Base-by-base conservation (phyloP, 441 rosid species). In the Dalechampia spathulata region DNA sequence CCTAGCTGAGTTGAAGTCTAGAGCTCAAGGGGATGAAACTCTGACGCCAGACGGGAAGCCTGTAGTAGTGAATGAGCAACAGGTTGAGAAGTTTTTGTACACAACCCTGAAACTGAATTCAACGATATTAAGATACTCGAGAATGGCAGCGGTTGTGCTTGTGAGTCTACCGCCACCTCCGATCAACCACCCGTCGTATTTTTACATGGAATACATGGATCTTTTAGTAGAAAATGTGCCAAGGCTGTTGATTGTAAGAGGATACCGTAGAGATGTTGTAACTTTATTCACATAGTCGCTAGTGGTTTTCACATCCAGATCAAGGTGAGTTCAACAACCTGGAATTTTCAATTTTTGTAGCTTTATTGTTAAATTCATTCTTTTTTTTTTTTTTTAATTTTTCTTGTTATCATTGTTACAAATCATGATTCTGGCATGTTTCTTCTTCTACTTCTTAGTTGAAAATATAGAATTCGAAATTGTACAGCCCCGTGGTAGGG, bases 191-290 rank as follows among this genome's bases (percentile, higher is more conserved):
- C 97, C 96, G 1, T 80, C 91, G 1, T 90, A 87, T 78, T 90
- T 89, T 66, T 94, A 94, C 75, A 90, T 94, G 99, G 99, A 94
- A 60, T 94, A 90, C 71, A 84, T 90, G 99, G 99, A 94, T 77
- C 71, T 90, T 63, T 75, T 94, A 75, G 98, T 87, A 37, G 96
- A 90, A 75, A 94, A 94, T 59, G 86, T 94, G 23, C 94, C 90
- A 0, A 84, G 99, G 70, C 79, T 94, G 66, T 73, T 94, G 77
- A 90, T 94, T 20, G 99, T 94, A 13, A 87, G 99, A 85, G 99
- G 99, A 23, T 90, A 94, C 64, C 90, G 95, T 37, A 81, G 80
- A 77, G 99, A 94, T 71, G 97, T 90, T 72, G 99, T 90, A 49
- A 94, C 99, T 48, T 68, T 94, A 60, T 90, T 87, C 77, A 90